phyloP scores from a whole-genome alignment of 805 yeast species.

The Candida sithepensis region DNA sequence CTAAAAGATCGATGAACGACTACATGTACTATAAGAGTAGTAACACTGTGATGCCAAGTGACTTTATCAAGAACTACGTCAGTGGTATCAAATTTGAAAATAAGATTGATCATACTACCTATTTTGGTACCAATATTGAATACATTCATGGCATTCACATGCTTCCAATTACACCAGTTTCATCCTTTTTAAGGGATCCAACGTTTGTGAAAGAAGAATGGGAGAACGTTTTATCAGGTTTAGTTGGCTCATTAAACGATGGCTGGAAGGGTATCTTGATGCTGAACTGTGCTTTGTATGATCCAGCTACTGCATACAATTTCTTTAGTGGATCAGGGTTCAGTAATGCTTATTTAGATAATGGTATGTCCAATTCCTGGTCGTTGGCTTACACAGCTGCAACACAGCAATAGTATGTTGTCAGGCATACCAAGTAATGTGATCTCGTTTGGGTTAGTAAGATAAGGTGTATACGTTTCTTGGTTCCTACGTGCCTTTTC shows the following conservation, averaged over 20 bases:
- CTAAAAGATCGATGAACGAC: conserved; percentile 45
- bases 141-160: conserved; percentile 75
- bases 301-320: conserved; percentile 59
- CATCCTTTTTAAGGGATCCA: conserved; percentile 56
- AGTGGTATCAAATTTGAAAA: conserved; percentile 64
- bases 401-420: conserved; percentile 14
- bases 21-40: conserved; percentile 47
- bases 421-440: neutral
- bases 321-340: conserved; percentile 61
- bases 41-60: conserved; percentile 46
- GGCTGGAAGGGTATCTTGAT: conserved; percentile 78
- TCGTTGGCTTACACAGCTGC: conserved; percentile 71
- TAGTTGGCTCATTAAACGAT: conserved; percentile 50
- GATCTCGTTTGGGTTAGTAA: no score
- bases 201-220: conserved; percentile 64
- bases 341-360: conserved; percentile 56
- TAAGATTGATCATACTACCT: conserved; percentile 64
- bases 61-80: conserved; percentile 50
- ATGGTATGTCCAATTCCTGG: conserved; percentile 89
- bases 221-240: conserved; percentile 46
- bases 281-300: conserved; percentile 70
- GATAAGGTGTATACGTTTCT: no score
- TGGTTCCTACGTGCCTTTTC: no score
- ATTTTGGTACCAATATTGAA: conserved; percentile 52
- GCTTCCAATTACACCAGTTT: conserved; percentile 64